These are phyloP conservation scores for Moesziomyces sp. DNA, from an alignment of 1,284 basidiomycete genomes.

Conservation along the genomic window DNA sequence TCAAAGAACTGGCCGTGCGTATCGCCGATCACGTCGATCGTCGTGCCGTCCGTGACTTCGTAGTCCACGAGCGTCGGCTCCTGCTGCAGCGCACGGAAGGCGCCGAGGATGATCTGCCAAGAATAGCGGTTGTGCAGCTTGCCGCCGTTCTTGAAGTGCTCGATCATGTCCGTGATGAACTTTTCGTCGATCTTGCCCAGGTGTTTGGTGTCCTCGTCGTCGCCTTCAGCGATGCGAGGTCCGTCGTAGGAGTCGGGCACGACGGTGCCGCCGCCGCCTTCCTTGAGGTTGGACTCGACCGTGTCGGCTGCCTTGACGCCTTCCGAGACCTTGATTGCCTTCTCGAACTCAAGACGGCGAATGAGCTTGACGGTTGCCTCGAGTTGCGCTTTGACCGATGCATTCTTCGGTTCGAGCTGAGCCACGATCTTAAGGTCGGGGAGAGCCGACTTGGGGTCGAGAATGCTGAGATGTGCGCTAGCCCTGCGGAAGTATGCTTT, in stretches of 20 bases:
- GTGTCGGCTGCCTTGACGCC: constrained; percentile 53
- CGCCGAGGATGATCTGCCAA: constrained; percentile 94
- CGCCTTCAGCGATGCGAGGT: constrained; percentile 50
- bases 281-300: constrained; percentile 55
- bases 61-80: constrained; percentile 87
- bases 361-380: constrained; percentile 89
- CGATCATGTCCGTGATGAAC: constrained; percentile 87
- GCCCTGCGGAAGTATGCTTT: constrained; percentile 94
- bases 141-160: constrained; percentile 92
- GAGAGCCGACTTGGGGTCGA: constrained; percentile 69
- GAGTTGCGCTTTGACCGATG: constrained; percentile 81
- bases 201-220: constrained; percentile 72
- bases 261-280: constrained; percentile 48
- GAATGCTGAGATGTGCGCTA: constrained; percentile 87
- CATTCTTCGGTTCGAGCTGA: constrained; percentile 87
- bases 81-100: constrained; percentile 78
- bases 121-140: constrained; percentile 80
- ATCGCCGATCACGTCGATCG: constrained; percentile 60
- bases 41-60: constrained; percentile 79
- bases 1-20: constrained; percentile 80
- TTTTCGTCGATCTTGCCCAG: constrained; percentile 71
- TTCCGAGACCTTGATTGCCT: constrained; percentile 61
- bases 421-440: constrained; percentile 72
- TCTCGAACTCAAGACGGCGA: constrained; percentile 69
- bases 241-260: constrained; percentile 55